phyloP scores from a whole-genome alignment of 176 grass and related monocot species.

The Areca catechu region DNA sequence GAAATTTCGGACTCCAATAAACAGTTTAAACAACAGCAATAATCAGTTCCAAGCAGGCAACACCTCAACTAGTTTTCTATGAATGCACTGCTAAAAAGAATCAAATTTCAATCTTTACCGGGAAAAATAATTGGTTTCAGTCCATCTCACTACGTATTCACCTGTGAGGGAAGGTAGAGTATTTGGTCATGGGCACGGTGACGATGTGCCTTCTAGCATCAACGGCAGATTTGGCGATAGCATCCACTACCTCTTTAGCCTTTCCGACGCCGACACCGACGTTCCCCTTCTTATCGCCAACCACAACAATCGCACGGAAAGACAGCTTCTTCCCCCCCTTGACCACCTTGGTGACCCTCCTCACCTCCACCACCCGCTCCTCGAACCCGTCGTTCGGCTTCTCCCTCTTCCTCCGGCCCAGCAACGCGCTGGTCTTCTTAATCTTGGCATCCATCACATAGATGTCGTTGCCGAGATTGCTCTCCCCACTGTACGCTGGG shows the following conservation, averaged over 20 bases:
- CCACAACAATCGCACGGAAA: slow-evolving; percentile 63
- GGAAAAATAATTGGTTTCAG: too few relatives aligned
- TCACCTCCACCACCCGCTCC: slow-evolving; percentile 77
- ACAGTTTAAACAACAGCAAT: too few relatives aligned
- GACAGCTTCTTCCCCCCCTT: slow-evolving; percentile 83
- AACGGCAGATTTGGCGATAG: slow-evolving; percentile 64
- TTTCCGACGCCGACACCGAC: slow-evolving; percentile 79
- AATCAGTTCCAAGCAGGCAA: too few relatives aligned
- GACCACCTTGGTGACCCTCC: slow-evolving; percentile 76
- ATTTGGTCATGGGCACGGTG: slow-evolving; percentile 78
- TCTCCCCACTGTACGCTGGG: slow-evolving; percentile 68
- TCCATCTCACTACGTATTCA: slow-evolving; percentile 12
- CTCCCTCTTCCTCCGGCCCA: slow-evolving; percentile 52
- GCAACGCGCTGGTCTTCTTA: slow-evolving; percentile 37
- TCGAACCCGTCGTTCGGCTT: slow-evolving; percentile 69
- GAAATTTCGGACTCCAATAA: too few relatives aligned
- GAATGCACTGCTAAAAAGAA: too few relatives aligned
- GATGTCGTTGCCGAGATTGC: slow-evolving; percentile 51
- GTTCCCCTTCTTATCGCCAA: slow-evolving; percentile 79
- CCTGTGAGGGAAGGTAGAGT: slow-evolving; percentile 87
- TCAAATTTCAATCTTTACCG: too few relatives aligned
- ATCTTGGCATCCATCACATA: slow-evolving; percentile 39
- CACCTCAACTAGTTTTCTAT: too few relatives aligned
- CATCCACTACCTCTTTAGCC: slow-evolving; percentile 70
- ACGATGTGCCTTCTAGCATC: slow-evolving; percentile 74